Base-by-base conservation (phyloP, 352 stramenopile genomes). In the Globisporangium polare region DNA sequence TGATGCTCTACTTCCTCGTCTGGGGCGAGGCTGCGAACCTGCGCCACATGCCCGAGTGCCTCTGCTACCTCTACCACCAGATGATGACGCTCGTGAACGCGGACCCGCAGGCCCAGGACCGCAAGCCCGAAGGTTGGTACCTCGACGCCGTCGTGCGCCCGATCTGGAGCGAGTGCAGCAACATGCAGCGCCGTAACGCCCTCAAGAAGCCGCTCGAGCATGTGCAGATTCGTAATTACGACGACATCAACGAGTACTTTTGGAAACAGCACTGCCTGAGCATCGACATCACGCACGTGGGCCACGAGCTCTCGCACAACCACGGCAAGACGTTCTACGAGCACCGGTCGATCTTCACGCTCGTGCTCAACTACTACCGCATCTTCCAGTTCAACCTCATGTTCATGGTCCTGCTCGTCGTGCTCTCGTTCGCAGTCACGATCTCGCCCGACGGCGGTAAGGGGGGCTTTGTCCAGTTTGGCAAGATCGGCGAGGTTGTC, bases 21-120 rank as follows among this genome's bases (percentile, higher is more conserved):
- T 99, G 96, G 96, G 96, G 96, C 10, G 96, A 99, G 80, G 87
- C 86, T 0, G 93, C 79, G n/a, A 99, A 99, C 69, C 71, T 99
- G 26, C 82, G 95, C 22, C 95, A 99, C 73, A 98, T 99, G 88
- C 93, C 96, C 1, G 96, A 99, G 67, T 98, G 94, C 73, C 54
- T 98, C 37, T 98, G 95, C 81, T 99, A 98, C 69, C 69, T 99
- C n/a, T 99, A 98, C 70, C 96, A 99, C 65, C 78, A 89, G 55
- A 82, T 90, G 74, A 64, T 90, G 47, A 66, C 54, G 3, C 60
- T 76, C 53, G 60, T 86, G 20, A 87, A 89, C 53, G 58, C 66
- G 4, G 82, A 91, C 43, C 60, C 74, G 2, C 56, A 75, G n/a
- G 74, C 63, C 24, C 68, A 66, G 18, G 66, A 86, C 20, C 67